Evolutionary conservation across 2,329 filamentous ascomycete species (phyloP), one percentile per base, ranked within the genome.

Genomic region (Hypoxylon sp.): DNA sequence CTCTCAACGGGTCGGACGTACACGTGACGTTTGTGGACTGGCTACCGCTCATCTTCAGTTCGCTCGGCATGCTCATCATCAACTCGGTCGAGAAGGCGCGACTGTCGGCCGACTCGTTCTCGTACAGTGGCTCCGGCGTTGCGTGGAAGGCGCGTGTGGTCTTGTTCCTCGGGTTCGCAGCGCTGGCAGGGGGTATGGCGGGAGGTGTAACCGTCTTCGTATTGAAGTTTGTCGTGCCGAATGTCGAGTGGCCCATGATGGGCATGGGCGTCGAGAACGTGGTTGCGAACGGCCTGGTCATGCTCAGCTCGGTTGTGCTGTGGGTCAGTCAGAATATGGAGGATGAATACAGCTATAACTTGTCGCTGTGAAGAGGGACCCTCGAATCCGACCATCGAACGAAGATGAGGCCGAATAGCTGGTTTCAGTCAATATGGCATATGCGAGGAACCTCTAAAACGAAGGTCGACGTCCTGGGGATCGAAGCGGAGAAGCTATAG

Each of bases 261-360:
- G 82, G 84, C 69, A 91, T 91, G 89, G 89, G 89, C 17, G 83
- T 90, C 62, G 87, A 90, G 81, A 91, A 91, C 70, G 83, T 91
- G n/a, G 82, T 91, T 37, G 87, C 88, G 70, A 91, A 91, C 79
- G 88, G 82, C 27, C 81, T 90, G 37, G 88, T 91, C 61, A 89
- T 89, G 59, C 77, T 89, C 61, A 89, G 88, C 80, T 87, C 86
- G 22, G 88, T 90, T 53, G 86, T 91, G 67, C 84, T 91, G 46
- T 91, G 89, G 89, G 80, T 91, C 61, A 89, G 86, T 80, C 89
- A 91, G 83, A 91, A 91, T 75, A 91, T 91, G 87, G 89, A 91
- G 82, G 89, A 91, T 75, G 89, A 91, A 79, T 91, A 91, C 74
- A 86, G 88, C 51, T 91, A 91, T 79, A 91, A 90, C 78, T 80